Evolutionary conservation across 805 yeast genomes (phyloP), one percentile per base, ranked within the genome.

Genomic region (Candida michaelii): DNA sequence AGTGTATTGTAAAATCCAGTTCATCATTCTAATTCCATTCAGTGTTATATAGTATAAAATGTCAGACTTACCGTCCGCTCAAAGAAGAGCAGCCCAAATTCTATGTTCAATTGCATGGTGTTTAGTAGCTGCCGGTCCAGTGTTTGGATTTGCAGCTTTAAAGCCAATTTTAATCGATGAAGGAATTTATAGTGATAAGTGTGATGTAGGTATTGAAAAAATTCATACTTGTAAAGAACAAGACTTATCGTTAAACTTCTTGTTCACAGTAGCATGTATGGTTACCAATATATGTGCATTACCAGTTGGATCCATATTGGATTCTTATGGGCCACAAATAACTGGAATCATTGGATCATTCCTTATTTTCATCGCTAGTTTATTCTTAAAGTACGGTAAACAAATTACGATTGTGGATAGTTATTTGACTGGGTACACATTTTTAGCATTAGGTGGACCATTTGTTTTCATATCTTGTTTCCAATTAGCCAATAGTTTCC

Each of bases 101-200:
- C 36, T 57, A 1, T 86, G 96, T 63, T 90, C 97, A 21, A 77
- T 88, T 13, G 42, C 73, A 0, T 90, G 96, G 96, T 91, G 97
- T 65, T 66, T 90, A 11, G 70, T 88, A 29, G 89, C 96, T 0
- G 97, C 96, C 0, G 98, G 97, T 5, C 89, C 95, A 1, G 82
- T 90, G 11, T 90, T 90, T 71, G 98, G 98, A 3, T 90, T 90
- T 68, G 97, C 97, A 17, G 97, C 98, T 3, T 68, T 90, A 42
- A 91, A 91, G 58, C 95, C 95, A 5, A 79, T 90, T 9, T 65
- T 91, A 33, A 75, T 89, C 14, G 60, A 71, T 8, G 90, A 91
- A 57, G 89, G 91, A 3, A 83, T 90, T 3, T 91, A 90, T 55
- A 62, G 73, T 17, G 77, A 81, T 1, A 56, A 69, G 6, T 90